Conservation (phyloP, 768 basidiomycete genomes). For the Infundibulicybe gibba region DNA sequence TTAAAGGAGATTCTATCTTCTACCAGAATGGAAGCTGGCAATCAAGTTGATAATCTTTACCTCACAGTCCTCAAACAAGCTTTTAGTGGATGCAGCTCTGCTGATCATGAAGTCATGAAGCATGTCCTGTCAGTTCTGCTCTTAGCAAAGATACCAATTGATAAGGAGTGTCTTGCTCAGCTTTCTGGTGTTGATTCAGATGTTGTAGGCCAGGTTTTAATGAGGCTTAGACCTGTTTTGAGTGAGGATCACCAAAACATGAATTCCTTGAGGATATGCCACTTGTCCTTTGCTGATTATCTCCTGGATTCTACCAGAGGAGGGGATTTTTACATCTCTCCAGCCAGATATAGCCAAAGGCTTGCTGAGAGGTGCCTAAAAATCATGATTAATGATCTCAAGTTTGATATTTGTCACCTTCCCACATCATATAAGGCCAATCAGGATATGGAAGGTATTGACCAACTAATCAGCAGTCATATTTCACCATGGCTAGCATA, state of each 20-base stretch:
- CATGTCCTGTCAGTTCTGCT: background rate
- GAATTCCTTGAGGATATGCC: background rate
- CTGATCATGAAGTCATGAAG: background rate
- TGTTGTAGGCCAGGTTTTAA: too few relatives aligned
- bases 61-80: too few relatives aligned
- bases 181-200: too few relatives aligned
- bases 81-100: background rate
- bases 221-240: too few relatives aligned
- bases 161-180: background rate
- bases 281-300: background rate
- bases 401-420: too few relatives aligned
- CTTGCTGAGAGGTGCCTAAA: conserved; percentile 9
- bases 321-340: too few relatives aligned
- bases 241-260: background rate
- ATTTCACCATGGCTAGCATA: conserved; percentile 25
- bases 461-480: conserved; percentile 10
- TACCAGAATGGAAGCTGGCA: background rate
- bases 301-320: background rate
- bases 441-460: too few relatives aligned
- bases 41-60: too few relatives aligned
- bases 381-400: conserved; percentile 25
- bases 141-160: background rate
- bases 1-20: background rate
- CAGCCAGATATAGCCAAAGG: background rate
- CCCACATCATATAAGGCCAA: conserved; percentile 28